Evolutionary conservation across 805 yeast genomes (phyloP).

Genomic region (Blastobotrys terrestris): DNA sequence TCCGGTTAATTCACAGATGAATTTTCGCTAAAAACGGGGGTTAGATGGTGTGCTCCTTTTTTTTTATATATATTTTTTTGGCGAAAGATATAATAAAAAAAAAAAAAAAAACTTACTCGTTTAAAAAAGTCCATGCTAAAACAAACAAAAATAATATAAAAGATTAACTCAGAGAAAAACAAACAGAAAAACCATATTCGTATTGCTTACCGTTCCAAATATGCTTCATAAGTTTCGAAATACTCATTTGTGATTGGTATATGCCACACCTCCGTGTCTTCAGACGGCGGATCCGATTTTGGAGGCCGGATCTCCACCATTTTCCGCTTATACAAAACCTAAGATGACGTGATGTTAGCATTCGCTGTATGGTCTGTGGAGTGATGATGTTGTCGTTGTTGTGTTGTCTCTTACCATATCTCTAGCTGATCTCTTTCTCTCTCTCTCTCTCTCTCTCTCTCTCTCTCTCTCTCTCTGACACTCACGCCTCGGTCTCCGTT

Average conservation of each 20-base stretch:
- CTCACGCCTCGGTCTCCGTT: not conserved
- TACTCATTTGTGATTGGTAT: conserved; percentile 86
- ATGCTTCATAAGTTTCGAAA: conserved; percentile 72
- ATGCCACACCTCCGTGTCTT: conserved; percentile 62
- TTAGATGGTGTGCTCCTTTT: conserved; percentile 1
- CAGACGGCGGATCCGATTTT: conserved; percentile 15
- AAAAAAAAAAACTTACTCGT: conserved; percentile 17
- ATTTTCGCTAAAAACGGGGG: conserved; percentile 43
- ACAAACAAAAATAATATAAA: no score
- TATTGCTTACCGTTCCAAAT: conserved; percentile 37
- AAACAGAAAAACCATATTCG: not conserved
- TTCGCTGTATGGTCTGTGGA: not conserved
- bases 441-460: no score
- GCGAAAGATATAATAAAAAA: not conserved
- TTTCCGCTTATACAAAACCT: conserved; percentile 37
- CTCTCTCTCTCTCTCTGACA: no score
- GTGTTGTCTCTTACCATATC: not conserved
- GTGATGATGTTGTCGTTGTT: not conserved
- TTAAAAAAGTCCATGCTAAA: conserved; percentile 33
- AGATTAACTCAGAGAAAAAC: no score
- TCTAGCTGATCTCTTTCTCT: not conserved
- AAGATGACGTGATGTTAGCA: not conserved
- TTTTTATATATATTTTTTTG: not conserved
- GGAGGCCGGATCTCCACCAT: conserved; percentile 17
- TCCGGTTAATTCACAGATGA: conserved; percentile 95